Evolutionary conservation across 2,329 filamentous ascomycete genomes (phyloP), one percentile per base, ranked within the genome.

Genomic region (Pyrenophora graminea): DNA sequence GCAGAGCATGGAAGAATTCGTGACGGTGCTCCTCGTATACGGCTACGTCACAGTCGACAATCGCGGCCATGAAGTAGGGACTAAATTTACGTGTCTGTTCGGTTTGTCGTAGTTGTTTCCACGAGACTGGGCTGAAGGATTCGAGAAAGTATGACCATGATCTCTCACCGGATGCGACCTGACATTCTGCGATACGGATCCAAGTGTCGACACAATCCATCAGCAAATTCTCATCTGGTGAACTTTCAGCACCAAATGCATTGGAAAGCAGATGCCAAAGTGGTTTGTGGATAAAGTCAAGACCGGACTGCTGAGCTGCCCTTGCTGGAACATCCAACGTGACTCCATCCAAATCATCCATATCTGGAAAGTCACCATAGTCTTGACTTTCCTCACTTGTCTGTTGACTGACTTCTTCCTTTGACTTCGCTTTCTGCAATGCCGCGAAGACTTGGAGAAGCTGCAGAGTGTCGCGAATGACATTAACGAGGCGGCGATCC

Each of bases 371-470:
- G 52, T 84, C 82, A 25, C 84, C 84, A 61, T 84, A 86, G 39
- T 86, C 84, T 64, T 87, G 85, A 56, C 84, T 86, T 45, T 87
- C 85, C 45, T 86, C 83, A 47, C 77, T 81, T 10, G 45, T 57
- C 17, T 58, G 45, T 36, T 76, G 72, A 21, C 75, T 63, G 12
- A 51, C 46, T n/a, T 66, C 45, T n/a, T 55, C 71, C 56, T 17
- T 59, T 33, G 39, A 18, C 4, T 43, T 34, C 7, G 40, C 30
- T 50, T 53, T 55, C 39, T 53, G 58, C 50, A 53, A 47, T 38
- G 45, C 58, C 54, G 56, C 47, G 61, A 80, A 81, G 30, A 72
- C 65, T 8, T 75, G 64, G 5, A 83, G 65, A 6, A 83, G 68
- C n/a, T 75, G 67, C 2, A 86, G 68, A 6, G 76, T 73, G 49